phyloP scores from a whole-genome alignment of 2,329 filamentous ascomycete genomes.

The Coniella lustricola region DNA sequence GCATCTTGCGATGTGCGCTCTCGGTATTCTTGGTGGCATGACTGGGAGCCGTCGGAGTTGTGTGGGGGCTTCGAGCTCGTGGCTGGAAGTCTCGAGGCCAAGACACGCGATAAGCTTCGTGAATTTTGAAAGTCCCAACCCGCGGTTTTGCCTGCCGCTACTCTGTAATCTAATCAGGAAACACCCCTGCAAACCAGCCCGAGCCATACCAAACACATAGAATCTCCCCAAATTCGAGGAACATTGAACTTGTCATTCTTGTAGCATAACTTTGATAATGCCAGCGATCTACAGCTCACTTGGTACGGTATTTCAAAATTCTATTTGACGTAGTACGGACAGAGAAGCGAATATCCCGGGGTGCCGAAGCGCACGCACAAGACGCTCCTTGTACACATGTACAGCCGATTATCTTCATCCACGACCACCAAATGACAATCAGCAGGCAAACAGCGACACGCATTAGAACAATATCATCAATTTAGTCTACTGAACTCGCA shows the following conservation, averaged over 20 bases:
- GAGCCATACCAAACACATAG: too few relatives aligned
- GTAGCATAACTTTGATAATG: too few relatives aligned
- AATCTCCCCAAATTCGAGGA: too few relatives aligned
- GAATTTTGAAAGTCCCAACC: constrained; percentile 11
- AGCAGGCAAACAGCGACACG: background rate
- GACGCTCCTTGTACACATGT: too few relatives aligned
- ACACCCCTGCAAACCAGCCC: background rate
- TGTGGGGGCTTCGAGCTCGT: background rate
- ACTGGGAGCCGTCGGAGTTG: constrained; percentile 3
- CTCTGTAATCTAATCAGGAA: constrained; percentile 6
- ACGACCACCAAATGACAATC: background rate
- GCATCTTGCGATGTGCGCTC: constrained; percentile 25
- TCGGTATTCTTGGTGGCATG: constrained; percentile 29
- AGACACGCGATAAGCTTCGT: constrained; percentile 2
- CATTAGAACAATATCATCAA: constrained; percentile 11
- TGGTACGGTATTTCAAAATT: too few relatives aligned
- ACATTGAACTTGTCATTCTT: too few relatives aligned
- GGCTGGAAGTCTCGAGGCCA: background rate
- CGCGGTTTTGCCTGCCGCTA: constrained; percentile 5
- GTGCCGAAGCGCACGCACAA: too few relatives aligned
- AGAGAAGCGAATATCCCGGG: too few relatives aligned
- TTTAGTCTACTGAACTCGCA: constrained; percentile 15
- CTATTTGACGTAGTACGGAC: too few relatives aligned
- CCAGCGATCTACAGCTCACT: too few relatives aligned
- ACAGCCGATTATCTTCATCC: too few relatives aligned